Evolutionary conservation across 1,284 basidiomycete genomes (phyloP).

Genomic region (Bjerkandera adusta): DNA sequence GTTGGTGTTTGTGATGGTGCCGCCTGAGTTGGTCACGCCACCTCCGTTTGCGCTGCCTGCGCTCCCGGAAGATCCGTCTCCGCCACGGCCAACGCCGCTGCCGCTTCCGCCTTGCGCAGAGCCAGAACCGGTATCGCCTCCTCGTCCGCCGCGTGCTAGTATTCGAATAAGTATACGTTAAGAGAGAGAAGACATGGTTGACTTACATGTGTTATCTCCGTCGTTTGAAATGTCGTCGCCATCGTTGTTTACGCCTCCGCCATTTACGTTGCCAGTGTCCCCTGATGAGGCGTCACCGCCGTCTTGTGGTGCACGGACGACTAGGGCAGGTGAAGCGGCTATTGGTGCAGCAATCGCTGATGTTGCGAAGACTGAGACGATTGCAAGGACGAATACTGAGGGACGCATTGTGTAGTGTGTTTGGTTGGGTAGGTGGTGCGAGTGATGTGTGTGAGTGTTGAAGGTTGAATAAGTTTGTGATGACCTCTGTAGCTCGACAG

Average conservation of each 20-base stretch:
- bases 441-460: too few species aligned
- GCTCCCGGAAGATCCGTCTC: neutral
- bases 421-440: too few species aligned
- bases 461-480: too few species aligned
- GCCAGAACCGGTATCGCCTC: too few species aligned
- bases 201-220: neutral
- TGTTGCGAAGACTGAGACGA: neutral
- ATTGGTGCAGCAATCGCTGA: too few species aligned
- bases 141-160: neutral
- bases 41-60: slow-evolving; percentile 1
- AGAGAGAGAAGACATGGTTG: neutral
- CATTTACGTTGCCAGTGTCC: neutral
- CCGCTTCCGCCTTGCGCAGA: too few species aligned
- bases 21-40: neutral
- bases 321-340: neutral
- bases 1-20: neutral
- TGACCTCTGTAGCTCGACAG: too few species aligned
- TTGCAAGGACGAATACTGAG: neutral
- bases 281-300: neutral
- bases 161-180: neutral
- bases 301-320: neutral
- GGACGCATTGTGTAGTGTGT: neutral
- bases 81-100: neutral
- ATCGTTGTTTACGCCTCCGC: neutral
- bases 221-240: neutral